phyloP scores from a whole-genome alignment of 2,329 filamentous ascomycete species.

The Colletotrichum orbiculare region DNA sequence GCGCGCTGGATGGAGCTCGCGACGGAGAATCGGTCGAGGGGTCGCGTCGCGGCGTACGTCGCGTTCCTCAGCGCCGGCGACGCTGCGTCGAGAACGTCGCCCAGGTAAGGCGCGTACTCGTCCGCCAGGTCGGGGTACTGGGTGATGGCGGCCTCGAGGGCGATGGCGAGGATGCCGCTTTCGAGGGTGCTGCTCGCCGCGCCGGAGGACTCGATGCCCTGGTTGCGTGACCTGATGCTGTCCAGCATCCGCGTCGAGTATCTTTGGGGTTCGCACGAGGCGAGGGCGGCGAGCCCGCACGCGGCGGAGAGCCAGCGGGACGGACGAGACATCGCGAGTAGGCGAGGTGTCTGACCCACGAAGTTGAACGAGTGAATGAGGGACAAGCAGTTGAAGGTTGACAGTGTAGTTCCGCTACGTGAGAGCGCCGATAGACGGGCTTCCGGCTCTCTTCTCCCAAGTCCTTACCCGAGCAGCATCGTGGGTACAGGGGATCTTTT shows the following conservation, averaged over 20 bases:
- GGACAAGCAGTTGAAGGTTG: too few relatives aligned
- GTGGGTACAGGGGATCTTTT: too few relatives aligned
- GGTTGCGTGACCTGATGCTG: constrained; percentile 40
- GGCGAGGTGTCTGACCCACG: too few relatives aligned
- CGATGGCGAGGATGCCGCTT: constrained; percentile 39
- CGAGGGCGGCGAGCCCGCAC: constrained; percentile 5
- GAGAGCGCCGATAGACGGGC: too few relatives aligned
- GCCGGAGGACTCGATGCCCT: constrained; percentile 39
- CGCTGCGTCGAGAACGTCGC: constrained; percentile 34
- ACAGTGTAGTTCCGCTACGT: too few relatives aligned
- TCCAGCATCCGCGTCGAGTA: constrained; percentile 41
- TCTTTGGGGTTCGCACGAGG: constrained; percentile 1
- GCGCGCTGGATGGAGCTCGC: constrained; percentile 36
- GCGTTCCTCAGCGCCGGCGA: constrained; percentile 33
- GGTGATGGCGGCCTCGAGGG: constrained; percentile 34
- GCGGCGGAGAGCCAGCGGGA: constrained; percentile 11
- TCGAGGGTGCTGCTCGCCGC: constrained; percentile 40
- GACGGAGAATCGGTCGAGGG: constrained; percentile 41
- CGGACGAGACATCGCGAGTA: too few relatives aligned
- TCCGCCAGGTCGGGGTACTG: constrained; percentile 34
- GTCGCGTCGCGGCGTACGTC: constrained; percentile 30
- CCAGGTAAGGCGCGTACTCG: constrained; percentile 33
- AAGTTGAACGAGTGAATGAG: too few relatives aligned
- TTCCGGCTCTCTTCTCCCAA: too few relatives aligned
- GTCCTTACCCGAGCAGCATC: too few relatives aligned